Percentiles rank a stretch among this genome's conserved stretches.
Evolutionary conservation across 148 eudicot genomes (phyloP).

Genomic region (Vaccinium myrtillus): DNA sequence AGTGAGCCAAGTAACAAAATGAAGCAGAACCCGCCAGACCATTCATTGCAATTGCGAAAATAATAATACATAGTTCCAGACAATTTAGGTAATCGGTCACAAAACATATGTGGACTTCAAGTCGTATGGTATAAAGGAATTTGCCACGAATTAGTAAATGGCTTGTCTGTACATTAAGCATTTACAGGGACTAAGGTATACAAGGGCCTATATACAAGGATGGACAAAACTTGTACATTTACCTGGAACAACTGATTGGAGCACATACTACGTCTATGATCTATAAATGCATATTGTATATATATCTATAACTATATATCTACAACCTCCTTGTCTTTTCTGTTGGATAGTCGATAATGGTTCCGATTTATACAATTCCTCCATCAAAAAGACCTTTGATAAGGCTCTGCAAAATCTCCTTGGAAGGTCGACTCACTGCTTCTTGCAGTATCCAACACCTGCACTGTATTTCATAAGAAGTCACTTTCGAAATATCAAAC

Average conservation of each 20-base stretch:
- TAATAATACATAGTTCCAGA: not conserved
- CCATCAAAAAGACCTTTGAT: not conserved
- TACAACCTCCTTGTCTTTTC: not conserved
- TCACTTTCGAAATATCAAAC: not conserved
- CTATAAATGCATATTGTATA: not conserved
- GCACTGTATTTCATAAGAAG: not conserved
- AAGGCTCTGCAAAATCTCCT: not conserved
- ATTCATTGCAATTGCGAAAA: not conserved
- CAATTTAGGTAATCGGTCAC: not conserved
- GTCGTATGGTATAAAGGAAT: not conserved
- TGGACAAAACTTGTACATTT: not conserved
- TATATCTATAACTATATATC: conserved; percentile 2
- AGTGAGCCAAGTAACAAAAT: not conserved
- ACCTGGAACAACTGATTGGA: not conserved
- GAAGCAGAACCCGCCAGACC: not conserved
- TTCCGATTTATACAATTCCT: not conserved
- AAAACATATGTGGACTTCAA: not conserved
- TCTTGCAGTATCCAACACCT: conserved; percentile 7
- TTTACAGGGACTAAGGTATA: not conserved
- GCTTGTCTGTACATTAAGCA: not conserved
- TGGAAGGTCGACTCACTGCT: not conserved
- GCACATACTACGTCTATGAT: not conserved
- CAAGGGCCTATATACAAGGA: not conserved
- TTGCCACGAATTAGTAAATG: not conserved
- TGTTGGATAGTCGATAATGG: not conserved